These are phyloP conservation scores for Rhodomyrtus tomentosa DNA, from an alignment of 345 rosid species.

Conservation along the genomic window DNA sequence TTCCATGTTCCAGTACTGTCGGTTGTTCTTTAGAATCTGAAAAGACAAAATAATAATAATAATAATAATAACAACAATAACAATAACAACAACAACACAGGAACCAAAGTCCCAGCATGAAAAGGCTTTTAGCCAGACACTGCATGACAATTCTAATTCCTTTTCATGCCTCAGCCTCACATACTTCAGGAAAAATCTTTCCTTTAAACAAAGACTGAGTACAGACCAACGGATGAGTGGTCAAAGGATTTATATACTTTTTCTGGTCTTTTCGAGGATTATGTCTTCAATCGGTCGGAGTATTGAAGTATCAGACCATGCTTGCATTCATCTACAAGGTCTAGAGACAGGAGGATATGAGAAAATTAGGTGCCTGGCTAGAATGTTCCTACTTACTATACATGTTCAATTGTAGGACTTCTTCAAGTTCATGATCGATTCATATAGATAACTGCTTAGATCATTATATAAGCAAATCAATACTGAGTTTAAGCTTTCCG, in stretches of 20 bases:
- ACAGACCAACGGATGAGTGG: not conserved
- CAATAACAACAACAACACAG: no score
- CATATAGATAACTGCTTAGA: not conserved
- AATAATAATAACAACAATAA: no score
- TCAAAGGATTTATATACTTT: not conserved
- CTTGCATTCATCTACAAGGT: not conserved
- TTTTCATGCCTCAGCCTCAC: not conserved
- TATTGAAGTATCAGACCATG: not conserved
- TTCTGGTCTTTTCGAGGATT: not conserved
- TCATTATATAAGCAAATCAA: not conserved
- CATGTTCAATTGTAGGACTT: not conserved
- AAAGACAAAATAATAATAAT: not conserved
- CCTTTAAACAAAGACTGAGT: not conserved
- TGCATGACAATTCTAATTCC: not conserved
- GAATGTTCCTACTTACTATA: not conserved
- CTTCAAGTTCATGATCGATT: not conserved
- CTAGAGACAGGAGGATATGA: not conserved
- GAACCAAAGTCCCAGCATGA: slow-evolving; percentile 10
- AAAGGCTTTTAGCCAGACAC: not conserved
- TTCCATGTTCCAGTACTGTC: slow-evolving; percentile 15
- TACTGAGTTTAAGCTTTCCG: not conserved
- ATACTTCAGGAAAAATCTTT: not conserved
- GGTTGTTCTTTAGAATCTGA: slow-evolving; percentile 1
- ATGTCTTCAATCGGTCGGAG: not conserved
- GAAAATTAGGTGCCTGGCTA: not conserved